A percentile compares a stretch with the other conserved stretches of the same genome.
These are phyloP conservation scores for Podospora pseudocomata DNA, from an alignment of 495 filamentous ascomycete species.

Conservation along the genomic window DNA sequence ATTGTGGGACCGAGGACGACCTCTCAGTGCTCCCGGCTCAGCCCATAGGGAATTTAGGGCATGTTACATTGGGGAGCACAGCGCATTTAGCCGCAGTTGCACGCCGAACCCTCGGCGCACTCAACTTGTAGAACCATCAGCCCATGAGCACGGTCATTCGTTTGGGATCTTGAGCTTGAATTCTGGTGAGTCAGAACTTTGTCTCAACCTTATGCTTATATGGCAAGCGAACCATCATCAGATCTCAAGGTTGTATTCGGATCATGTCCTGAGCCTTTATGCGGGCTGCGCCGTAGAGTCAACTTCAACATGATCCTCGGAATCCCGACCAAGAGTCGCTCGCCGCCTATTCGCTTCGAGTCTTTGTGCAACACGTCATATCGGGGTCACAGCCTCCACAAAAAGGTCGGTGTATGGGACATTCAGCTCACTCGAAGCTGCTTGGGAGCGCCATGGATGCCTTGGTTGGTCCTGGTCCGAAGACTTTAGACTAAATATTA, in stretches of 20 bases:
- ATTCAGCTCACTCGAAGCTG: background rate
- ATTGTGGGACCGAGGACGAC: background rate
- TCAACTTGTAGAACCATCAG: background rate
- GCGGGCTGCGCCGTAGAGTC: background rate
- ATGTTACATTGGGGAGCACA: background rate
- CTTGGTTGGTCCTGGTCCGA: too few relatives aligned
- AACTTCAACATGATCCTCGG: background rate
- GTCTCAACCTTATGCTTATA: background rate
- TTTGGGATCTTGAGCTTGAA: too few relatives aligned
- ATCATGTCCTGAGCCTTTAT: background rate
- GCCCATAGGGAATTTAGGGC: background rate
- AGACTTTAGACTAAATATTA: too few relatives aligned
- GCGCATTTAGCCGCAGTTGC: background rate
- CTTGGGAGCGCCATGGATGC: background rate
- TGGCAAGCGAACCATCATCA: background rate
- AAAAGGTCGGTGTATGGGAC: background rate
- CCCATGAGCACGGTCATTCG: background rate
- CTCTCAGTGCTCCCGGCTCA: background rate
- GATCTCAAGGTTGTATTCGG: background rate
- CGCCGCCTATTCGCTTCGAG: background rate
- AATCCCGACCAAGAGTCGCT: background rate
- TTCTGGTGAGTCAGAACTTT: background rate
- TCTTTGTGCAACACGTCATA: background rate
- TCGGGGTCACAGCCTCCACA: background rate
- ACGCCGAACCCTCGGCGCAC: background rate